These are phyloP conservation scores for Moricandia arvensis DNA, from an alignment of 345 rosid species.

Conservation along the genomic window DNA sequence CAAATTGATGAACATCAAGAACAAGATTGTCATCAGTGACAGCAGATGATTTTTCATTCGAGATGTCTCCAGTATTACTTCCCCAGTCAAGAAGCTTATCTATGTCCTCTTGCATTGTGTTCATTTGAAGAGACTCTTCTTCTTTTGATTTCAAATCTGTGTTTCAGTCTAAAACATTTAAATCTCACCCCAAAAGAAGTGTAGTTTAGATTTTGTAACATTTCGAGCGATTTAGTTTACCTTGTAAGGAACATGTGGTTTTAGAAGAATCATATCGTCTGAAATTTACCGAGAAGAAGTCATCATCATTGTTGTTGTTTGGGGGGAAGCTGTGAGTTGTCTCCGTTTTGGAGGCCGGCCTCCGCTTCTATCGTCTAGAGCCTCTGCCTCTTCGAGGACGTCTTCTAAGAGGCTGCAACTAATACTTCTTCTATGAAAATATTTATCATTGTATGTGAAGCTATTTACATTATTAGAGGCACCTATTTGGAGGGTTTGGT, in stretches of 20 bases:
- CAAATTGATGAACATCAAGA: conserved; percentile 26
- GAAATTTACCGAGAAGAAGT: not conserved
- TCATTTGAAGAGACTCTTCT: conserved; percentile 36
- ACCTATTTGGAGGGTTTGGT: conserved; percentile 38
- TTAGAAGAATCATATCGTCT: not conserved
- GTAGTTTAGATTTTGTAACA: not conserved
- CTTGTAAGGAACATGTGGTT: conserved; percentile 6
- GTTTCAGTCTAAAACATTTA: not conserved
- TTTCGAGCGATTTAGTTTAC: conserved; percentile 2
- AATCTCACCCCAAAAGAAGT: not conserved
- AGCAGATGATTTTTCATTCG: conserved; percentile 48
- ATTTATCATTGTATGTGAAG: not conserved
- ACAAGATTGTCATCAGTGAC: conserved; percentile 46
- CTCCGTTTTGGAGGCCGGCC: conserved; percentile 17
- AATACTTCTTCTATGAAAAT: not conserved
- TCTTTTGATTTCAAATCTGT: conserved; percentile 34
- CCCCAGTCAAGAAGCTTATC: conserved; percentile 31
- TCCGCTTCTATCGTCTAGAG: not conserved
- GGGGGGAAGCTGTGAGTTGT: conserved; percentile 3
- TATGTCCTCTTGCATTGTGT: conserved; percentile 41
- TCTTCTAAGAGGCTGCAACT: conserved; percentile 48
- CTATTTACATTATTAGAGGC: not conserved
- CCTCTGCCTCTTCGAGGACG: conserved; percentile 48
- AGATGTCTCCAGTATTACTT: conserved; percentile 40
- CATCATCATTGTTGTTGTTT: not conserved